Base-by-base conservation (phyloP, 768 basidiomycete genomes). In the Podaxis sp. region DNA sequence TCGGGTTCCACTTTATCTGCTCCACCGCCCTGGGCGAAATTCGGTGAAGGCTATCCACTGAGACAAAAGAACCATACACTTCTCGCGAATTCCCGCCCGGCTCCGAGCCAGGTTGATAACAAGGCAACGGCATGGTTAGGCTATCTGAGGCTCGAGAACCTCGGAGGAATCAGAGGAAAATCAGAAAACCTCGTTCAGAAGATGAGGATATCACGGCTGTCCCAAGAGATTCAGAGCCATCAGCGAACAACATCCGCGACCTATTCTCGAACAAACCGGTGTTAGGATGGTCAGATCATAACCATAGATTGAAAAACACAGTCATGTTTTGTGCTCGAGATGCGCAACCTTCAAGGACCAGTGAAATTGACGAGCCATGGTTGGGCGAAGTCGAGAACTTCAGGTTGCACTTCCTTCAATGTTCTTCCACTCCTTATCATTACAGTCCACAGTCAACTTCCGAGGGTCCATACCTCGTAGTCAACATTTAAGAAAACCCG, bases 361-460 rank as follows among this genome's bases (percentile, higher is more conserved):
- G 24, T 11, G 24, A 15, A 22, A 28, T 33, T 33, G 30, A 10
- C 30, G 30, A 28, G 20, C 49, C 22, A 22, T 26, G 12, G 49
- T 33, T 10, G 30, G 30, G 30, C 30, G 30, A 33, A 33, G 30
- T 50, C 8, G 13, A 46, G n/a, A 46, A 20, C 44, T 17, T 20
- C 44, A 46, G 20, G 44, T 17, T 8, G 36, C 20, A 37, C 51
- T 59, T 22, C 37, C 33, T 50, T 50, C 24, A 38, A 50, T 15
- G 33, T 59, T 59, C 49, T n/a, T 59, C 48, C n/a, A 51, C 24
- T 38, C 37, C n/a, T 49, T 52, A 33, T 51, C 49, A 36, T 15
- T 12, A 8, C n/a, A 13, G 41, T 12, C 26, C 49, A 50, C 20
- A 58, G 22, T 30, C 26, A 58, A 17, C 20, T 17, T 28, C 40